Evolutionary conservation across 441 rosid species (phyloP), one percentile per base, ranked within the genome.

Genomic region (Populus hybrid): DNA sequence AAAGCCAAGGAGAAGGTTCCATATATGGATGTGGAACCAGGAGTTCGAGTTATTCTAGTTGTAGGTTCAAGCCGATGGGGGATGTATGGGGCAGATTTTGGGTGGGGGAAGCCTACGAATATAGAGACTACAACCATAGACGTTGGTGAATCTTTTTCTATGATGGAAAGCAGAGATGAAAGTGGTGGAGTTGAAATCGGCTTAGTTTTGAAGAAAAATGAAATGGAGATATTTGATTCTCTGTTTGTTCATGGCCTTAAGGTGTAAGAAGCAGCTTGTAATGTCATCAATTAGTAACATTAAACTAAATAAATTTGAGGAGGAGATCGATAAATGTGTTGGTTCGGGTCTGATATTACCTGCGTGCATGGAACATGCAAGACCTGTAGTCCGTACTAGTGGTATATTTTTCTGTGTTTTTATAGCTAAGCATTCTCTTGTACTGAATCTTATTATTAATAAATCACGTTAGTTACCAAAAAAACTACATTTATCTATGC

Each of bases 61-160:
- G 74, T 81, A 2, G 82, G 82, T n/a, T 61, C 84, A 11, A 38
- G 36, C 34, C 40, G 8, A 46, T 73, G 73, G 7, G 67, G 42
- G 7, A 34, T n/a, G 32, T 82, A 76, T 14, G 77, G 32, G 23
- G 21, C 14, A 21, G 84, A 79, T 73, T 77, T 75, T 35, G 79
- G 83, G 57, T 81, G 79, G 83, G 83, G 86, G 0, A 81, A 9
- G 23, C 81, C 81, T 1, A 72, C 21, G 14, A 76, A 69, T 63
- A 76, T 78, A 11, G 83, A 69, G 42, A 28, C 73, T 8, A 68
- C 66, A 2, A 73, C 80, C 10, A 72, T 78, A n/a, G 80, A 77
- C 5, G 35, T 40, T 35, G 64, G 21, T n/a, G 74, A 32, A 34
- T 73, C 83, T 21, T 5, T 83, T n/a, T 68, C 74, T 1, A 3